Conservation (phyloP, 73 alveolate genomes). For the Tetrahymena borealis region DNA sequence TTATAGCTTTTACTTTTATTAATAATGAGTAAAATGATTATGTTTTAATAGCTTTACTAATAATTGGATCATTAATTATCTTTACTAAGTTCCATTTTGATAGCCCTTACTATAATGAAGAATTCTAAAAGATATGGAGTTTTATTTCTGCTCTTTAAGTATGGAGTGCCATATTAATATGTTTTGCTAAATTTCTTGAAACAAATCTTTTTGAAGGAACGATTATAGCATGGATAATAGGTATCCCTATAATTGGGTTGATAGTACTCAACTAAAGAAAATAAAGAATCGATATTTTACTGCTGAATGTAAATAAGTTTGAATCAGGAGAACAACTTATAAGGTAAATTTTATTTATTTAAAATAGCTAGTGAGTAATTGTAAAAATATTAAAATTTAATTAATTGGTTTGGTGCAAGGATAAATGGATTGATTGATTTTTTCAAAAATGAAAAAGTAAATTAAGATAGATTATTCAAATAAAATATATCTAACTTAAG, state of each 20-base stretch:
- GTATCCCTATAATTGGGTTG: constrained; percentile 20
- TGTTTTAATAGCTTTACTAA: neutral
- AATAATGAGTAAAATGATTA: neutral
- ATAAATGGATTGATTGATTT: too few relatives aligned
- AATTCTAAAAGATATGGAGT: constrained; percentile 2
- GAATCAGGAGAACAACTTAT: neutral
- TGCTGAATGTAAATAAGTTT: constrained; percentile 21
- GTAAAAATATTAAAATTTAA: too few relatives aligned
- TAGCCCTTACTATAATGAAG: constrained; percentile 9
- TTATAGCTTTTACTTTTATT: neutral
- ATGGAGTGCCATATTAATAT: constrained; percentile 28
- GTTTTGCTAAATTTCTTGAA: constrained; percentile 35
- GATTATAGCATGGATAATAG: constrained; percentile 34
- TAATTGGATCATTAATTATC: constrained; percentile 7
- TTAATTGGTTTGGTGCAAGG: too few relatives aligned
- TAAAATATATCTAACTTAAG: too few relatives aligned
- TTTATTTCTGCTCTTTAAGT: neutral
- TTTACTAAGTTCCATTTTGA: constrained; percentile 28
- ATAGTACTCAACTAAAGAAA: constrained; percentile 26
- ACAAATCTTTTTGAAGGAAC: constrained; percentile 36
- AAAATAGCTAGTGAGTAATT: too few relatives aligned
- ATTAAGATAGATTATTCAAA: too few relatives aligned
- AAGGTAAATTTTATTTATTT: too few relatives aligned
- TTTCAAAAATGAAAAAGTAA: too few relatives aligned
- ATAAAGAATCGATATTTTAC: constrained; percentile 13